Base-by-base conservation (phyloP, 2,329 filamentous ascomycete genomes). In the Monosporascus sp. region DNA sequence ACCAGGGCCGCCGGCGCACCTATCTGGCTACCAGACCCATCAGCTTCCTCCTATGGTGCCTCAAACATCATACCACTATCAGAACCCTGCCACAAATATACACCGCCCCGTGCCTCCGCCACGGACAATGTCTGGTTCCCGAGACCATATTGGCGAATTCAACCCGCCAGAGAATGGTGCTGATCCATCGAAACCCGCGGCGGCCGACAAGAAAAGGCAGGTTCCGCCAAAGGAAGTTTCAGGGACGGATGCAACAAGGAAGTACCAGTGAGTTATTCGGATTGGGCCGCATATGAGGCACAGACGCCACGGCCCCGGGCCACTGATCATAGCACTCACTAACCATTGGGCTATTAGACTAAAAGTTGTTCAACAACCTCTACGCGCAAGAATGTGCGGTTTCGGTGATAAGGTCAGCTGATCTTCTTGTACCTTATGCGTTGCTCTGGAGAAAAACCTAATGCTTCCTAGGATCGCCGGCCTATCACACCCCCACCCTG, bases 401-500 rank as follows among this genome's bases (percentile, higher is more conserved):
- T 99, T 97, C 74, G 94, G 94, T 58, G 94, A 99, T 76, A 99
- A 97, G 81, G 90, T 94, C 74, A 53, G 75, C 63, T 53, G 54
- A 51, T 37, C 11, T 46, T 27, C 50, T 51, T 45, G 50, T 51
- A 20, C 48, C 50, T 17, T 9, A 43, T 52, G 35, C 50, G 40
- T 59, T 24, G 45, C n/a, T 35, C 47, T 22, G 53, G 41, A n/a
- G 59, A 46, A 24, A 22, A 49, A 44, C 56, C 56, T 55, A 53
- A 62, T 48, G 24, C 40, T 35, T 24, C 50, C 52, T 65, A 96
- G 89, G 94, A 99, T 71, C 89, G 94, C 60, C 83, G 94, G 59
- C 94, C 94, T 26, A 97, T 99, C 63, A 97, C 94, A 27, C 93
- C 94, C 16, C 94, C 94, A 22, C 93, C 94, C 3, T 97, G 93